Evolutionary conservation across 257 asterid genomes (phyloP).

Genomic region (Solanum clarkiae): DNA sequence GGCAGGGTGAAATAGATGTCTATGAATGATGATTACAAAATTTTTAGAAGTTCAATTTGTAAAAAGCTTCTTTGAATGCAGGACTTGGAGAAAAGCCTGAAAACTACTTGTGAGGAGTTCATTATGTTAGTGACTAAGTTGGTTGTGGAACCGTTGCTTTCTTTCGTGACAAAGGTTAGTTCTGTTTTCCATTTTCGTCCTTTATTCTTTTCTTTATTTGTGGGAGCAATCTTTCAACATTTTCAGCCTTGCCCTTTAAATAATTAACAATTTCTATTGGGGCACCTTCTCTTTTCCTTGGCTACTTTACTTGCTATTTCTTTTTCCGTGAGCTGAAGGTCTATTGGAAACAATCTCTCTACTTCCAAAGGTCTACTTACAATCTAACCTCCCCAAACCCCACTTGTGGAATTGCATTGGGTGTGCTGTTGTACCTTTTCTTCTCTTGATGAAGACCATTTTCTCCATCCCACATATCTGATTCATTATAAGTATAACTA

Average conservation of each 20-base stretch:
- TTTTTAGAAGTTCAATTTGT: background rate
- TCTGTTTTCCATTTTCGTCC: background rate
- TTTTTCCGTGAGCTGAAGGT: background rate
- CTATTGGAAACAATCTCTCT: background rate
- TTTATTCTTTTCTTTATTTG: background rate
- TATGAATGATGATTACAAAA: background rate
- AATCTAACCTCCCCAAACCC: background rate
- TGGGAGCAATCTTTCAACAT: background rate
- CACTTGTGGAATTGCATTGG: background rate
- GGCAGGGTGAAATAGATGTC: background rate
- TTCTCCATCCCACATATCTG: background rate
- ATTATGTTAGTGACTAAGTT: conserved; percentile 95
- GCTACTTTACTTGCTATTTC: background rate
- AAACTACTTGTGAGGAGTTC: conserved; percentile 92
- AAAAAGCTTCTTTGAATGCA: conserved; percentile 23
- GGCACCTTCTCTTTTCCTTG: background rate
- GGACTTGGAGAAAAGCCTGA: conserved; percentile 97
- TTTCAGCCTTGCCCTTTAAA: background rate
- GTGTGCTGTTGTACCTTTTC: background rate
- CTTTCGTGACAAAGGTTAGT: conserved; percentile 86
- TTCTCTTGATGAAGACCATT: background rate
- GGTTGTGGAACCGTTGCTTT: conserved; percentile 94
- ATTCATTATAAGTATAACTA: background rate
- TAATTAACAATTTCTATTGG: background rate
- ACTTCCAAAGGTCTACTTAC: background rate